Base-by-base conservation (phyloP, 1,139 yeast genomes). In the Pichia kudriavzevii region DNA sequence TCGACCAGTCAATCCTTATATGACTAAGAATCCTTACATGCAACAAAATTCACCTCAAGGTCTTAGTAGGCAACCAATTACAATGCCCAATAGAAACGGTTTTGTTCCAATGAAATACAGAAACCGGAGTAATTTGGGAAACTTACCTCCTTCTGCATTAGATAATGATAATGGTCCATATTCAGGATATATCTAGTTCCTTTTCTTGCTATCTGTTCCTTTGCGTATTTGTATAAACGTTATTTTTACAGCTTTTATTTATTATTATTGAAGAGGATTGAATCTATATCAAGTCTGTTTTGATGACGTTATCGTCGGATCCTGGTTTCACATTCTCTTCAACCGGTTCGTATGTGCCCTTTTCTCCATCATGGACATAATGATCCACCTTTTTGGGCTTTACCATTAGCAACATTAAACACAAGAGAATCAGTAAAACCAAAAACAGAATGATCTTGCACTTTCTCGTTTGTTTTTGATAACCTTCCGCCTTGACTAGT, bases 391-490 rank as follows among this genome's bases (percentile, higher is more conserved):
- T 38, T 18, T 39, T 45, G 1, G 95, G 95, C 48, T 75, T 79
- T 33, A 84, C 67, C 46, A 87, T 60, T 11, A 88, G 74, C 9
- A 87, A 57, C 48, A 88, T 69, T 37, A 88, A 65, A 37, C 87
- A 62, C 4, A 83, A 81, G 38, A 85, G 63, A 20, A 84, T 93
- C 23, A 87, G 57, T 39, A 91, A 64, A 12, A 75, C 61, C 42
- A 91, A 60, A 31, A 91, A 66, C 34, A 91, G 66, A 12, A 91
- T 88, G 29, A 91, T 61, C 56, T 87, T 88, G 60, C 97, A 91
- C 56, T 88, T 91, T 38, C 91, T 87, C 1, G 95, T 83, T 42
- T 94, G 67, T 55, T 81, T 79, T 52, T 91, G 98, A 59, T 88
- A 84, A 19, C 66, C 63, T 31, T 81, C 76, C 0, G 97, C 97